These are phyloP conservation scores for Neocallimastix lanati DNA, from an alignment of 192 early-diverging fungal genomes.

Conservation along the genomic window DNA sequence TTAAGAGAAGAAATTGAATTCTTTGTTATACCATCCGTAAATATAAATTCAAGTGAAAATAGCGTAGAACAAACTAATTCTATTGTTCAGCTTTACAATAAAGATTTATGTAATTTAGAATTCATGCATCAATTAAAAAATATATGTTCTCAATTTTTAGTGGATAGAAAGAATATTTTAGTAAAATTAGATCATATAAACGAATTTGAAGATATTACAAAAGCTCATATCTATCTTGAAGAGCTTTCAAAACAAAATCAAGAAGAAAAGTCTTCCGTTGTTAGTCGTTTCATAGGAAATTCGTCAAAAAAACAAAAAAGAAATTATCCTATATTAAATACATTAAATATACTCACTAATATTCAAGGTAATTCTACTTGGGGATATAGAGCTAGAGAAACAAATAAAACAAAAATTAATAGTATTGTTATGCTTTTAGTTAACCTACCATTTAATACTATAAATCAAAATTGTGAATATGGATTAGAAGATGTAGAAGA, in stretches of 20 bases:
- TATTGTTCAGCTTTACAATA: not conserved
- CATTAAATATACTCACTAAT: not conserved
- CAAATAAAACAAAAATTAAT: not conserved
- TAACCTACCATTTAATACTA: not conserved
- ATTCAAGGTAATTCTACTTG: not conserved
- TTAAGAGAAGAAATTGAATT: not conserved
- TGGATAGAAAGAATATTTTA: not conserved
- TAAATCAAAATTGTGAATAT: not conserved
- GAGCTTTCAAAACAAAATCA: not conserved
- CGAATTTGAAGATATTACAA: not conserved
- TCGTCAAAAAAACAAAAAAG: not conserved
- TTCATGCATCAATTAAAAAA: not conserved
- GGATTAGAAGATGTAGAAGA: not conserved
- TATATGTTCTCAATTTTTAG: not conserved
- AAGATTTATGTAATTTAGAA: not conserved
- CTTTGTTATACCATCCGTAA: not conserved
- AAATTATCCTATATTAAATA: not conserved
- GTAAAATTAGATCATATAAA: not conserved
- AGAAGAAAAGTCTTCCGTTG: not conserved
- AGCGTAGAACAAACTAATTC: not conserved
- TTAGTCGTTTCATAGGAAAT: not conserved
- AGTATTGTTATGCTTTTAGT: not conserved
- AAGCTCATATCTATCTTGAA: not conserved
- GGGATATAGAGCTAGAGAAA: not conserved
- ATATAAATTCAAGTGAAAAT: not conserved